phyloP scores from a whole-genome alignment of 1,139 yeast genomes.

The Diutina neorugosa region DNA sequence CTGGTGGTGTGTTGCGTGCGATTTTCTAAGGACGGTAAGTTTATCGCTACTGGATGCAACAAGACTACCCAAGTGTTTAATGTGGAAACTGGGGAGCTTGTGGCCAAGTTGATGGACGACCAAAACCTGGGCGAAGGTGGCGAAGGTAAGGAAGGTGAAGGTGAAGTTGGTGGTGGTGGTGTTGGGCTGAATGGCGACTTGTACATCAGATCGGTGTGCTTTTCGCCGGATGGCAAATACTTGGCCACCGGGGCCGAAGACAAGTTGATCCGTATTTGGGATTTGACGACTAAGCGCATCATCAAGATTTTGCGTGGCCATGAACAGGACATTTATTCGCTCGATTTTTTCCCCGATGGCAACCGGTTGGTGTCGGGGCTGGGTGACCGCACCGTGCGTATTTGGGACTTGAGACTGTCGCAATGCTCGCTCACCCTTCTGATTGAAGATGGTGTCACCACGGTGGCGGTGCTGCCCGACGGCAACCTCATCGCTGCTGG shows the following conservation, averaged over 20 bases:
- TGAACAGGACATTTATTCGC: constrained; percentile 93
- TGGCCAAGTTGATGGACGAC: constrained; percentile 79
- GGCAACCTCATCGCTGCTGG: constrained; percentile 95
- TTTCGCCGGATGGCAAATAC: constrained; percentile 92
- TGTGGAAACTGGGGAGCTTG: constrained; percentile 83
- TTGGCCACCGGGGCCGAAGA: constrained; percentile 98
- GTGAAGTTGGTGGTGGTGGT: constrained; percentile 16
- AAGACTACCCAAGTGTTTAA: constrained; percentile 91
- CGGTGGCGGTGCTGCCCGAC: constrained; percentile 95
- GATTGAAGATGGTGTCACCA: constrained; percentile 96
- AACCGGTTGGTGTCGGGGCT: constrained; percentile 90
- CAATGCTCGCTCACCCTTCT: constrained; percentile 82
- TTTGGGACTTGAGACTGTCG: constrained; percentile 91
- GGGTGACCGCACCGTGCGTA: constrained; percentile 92
- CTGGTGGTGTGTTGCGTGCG: constrained; percentile 96
- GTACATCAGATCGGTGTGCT: constrained; percentile 90
- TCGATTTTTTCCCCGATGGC: constrained; percentile 94
- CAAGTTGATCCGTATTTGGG: constrained; percentile 94
- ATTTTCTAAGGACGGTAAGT: constrained; percentile 86
- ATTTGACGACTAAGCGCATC: constrained; percentile 75
- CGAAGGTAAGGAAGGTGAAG: constrained; percentile 9
- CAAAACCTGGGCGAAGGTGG: constrained; percentile 26
- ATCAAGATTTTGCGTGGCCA: constrained; percentile 86
- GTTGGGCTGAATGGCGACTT: constrained; percentile 53
- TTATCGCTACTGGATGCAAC: constrained; percentile 94